phyloP scores from a whole-genome alignment of 75 land plant species.

The Cunninghamia lanceolata region DNA sequence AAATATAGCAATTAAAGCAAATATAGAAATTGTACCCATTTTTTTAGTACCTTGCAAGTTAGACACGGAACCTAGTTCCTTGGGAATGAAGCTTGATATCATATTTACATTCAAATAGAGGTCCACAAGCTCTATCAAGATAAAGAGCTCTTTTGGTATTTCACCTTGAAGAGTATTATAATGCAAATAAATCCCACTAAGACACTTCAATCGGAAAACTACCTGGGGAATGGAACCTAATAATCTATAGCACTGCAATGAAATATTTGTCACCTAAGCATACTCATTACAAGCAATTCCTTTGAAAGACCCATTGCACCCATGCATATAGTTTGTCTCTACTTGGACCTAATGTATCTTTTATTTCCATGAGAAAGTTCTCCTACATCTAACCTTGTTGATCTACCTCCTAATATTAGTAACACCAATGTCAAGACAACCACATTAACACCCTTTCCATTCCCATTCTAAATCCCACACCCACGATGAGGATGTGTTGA shows the following conservation, averaged over 20 bases:
- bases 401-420: too few species aligned
- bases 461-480: too few species aligned
- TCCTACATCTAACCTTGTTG: conserved; percentile 51
- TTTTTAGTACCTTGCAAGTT: conserved; percentile 66
- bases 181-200: conserved; percentile 78
- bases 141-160: conserved; percentile 62
- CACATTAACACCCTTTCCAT: not conserved
- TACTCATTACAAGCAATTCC: conserved; percentile 68
- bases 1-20: not conserved
- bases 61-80: conserved; percentile 64
- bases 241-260: conserved; percentile 71
- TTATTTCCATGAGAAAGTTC: conserved; percentile 73
- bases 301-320: too few species aligned
- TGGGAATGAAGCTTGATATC: conserved; percentile 70
- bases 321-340: too few species aligned
- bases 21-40: not conserved
- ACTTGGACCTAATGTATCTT: conserved; percentile 75
- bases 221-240: conserved; percentile 62
- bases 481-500: too few species aligned
- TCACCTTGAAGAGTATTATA: conserved; percentile 68
- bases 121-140: conserved; percentile 54
- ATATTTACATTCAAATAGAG: conserved; percentile 78
- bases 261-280: conserved; percentile 70
- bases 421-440: not conserved
- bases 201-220: conserved; percentile 44